Evolutionary conservation across 495 filamentous ascomycete species (phyloP), one percentile per base, ranked within the genome.

Genomic region (Penicillium canariense): DNA sequence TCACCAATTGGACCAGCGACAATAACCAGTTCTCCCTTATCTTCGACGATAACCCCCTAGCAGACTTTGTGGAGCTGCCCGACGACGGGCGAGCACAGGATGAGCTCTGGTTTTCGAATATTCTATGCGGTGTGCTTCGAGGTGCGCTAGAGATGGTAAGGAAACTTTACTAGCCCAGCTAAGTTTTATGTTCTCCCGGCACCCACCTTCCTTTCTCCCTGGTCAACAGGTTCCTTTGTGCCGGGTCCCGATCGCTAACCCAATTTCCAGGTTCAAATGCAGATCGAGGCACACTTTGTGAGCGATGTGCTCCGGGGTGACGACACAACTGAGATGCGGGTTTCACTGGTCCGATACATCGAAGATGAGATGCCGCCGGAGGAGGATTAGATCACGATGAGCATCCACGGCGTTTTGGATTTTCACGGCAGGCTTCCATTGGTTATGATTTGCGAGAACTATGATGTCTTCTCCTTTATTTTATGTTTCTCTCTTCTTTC

Each of bases 81-180:
- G 94, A 98, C 68, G 94, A 98, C 71, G 95, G 91, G 42, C 80
- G 91, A 48, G 90, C 93, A 8, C 94, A 97, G 67, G 93, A 97
- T 68, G 92, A 97, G 72, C 77, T 98, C 10, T 98, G 94, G 94
- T 98, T 93, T 65, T 96, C 91, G 3, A 97, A 97, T 73, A 94
- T 98, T 43, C 80, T 97, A 17, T 97, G 95, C 61, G 94, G 94
- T 34, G 87, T 98, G 23, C 75, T 98, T 38, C 78, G 92, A 61
- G 94, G 94, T 5, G 85, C 94, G 5, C 71, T 97, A 52, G 94
- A 98, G 77, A 98, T 98, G 94, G 95, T 90, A 72, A 64, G 77
- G 36, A 15, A 4, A 32, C 12, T 48, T 35, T 34, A n/a, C 6
- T 15, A 17, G 25, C 14, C 18, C 25, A 42, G 20, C 20, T 25